A percentile compares a stretch with the other conserved stretches of the same genome.
Conservation (phyloP, 164 flowering plant species). For the Santalum album region DNA sequence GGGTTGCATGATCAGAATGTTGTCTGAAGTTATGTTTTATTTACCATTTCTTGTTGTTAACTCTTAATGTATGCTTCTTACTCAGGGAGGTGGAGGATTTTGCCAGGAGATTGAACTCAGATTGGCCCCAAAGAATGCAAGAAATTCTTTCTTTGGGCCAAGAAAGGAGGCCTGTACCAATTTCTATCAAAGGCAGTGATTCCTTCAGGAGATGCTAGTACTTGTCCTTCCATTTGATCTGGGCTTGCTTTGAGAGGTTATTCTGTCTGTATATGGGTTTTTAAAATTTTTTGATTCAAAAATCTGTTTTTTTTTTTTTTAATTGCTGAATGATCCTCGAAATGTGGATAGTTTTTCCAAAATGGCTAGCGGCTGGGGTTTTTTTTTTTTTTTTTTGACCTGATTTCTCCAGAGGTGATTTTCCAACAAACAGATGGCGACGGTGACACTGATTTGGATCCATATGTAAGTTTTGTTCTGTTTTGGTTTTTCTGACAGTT, state of each 20-base stretch:
- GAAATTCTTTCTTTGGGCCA: conserved; percentile 52
- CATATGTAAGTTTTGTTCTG: conserved; percentile 9
- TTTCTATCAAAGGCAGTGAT: conserved; percentile 42
- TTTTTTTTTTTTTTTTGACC: neutral
- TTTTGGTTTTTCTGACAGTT: neutral
- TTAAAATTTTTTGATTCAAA: no score
- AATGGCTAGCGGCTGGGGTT: neutral
- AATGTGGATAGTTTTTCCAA: neutral
- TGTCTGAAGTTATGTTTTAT: no score
- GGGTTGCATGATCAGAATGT: no score
- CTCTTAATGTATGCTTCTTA: no score
- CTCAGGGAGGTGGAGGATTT: conserved; percentile 92
- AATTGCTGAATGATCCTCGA: neutral
- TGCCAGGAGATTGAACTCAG: conserved; percentile 73
- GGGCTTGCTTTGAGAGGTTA: no score
- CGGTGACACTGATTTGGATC: conserved; percentile 5
- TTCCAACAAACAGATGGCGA: neutral
- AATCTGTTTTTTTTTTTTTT: neutral
- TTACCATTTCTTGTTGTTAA: no score
- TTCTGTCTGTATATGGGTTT: no score
- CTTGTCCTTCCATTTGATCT: no score
- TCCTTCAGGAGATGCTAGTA: conserved; percentile 25
- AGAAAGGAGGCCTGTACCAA: conserved; percentile 36
- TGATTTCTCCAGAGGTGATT: neutral
- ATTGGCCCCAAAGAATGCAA: conserved; percentile 78